Base-by-base conservation (phyloP, 495 filamentous ascomycete species). In the Trichoderma gamsii region DNA sequence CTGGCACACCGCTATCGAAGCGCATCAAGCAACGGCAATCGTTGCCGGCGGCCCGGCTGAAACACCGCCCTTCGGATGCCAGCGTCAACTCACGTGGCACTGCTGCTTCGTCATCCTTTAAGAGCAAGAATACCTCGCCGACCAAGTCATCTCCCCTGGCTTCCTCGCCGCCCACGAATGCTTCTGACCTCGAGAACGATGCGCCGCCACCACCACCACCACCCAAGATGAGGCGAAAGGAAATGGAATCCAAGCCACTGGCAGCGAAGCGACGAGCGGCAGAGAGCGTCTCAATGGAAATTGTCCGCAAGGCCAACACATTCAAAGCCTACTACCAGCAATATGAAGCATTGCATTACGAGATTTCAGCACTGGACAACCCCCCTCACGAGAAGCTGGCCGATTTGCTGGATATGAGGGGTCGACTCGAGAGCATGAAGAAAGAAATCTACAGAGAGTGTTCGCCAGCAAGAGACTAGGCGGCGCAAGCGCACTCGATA, bases 161-260 rank as follows among this genome's bases (percentile, higher is more conserved):
- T 29, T 87, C 88, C 4, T 92, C 90, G n/a, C 89, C 89, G 25
- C 89, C 89, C 2, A 86, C 88, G 18, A 92, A 91, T 75, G 87
- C 87, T 7, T 91, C 89, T 4, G 88, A 91, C 66, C 71, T 88
- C 25, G 75, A 79, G 70, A 77, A 71, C 43, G 72, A 66, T 61
- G 69, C 43, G 23, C 72, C 74, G 8, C 74, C 71, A 71, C 72
- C 67, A 27, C 72, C 74, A 6, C 74, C 71, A 70, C 72, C 67
- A 69, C 72, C 52, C 67, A 70, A 64, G 35, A 80, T 76, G 72
- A 83, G 81, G 72, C 80, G 81, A 12, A 77, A 79, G 41, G 66
- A 56, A 16, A 73, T 73, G 46, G 73, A 74, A 25, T 73, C 72
- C 18, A 73, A 72, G 9, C 74, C 75, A 64, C 71, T 70, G 32